Base-by-base conservation (phyloP, 2,329 filamentous ascomycete species). In the Alternaria sp. region DNA sequence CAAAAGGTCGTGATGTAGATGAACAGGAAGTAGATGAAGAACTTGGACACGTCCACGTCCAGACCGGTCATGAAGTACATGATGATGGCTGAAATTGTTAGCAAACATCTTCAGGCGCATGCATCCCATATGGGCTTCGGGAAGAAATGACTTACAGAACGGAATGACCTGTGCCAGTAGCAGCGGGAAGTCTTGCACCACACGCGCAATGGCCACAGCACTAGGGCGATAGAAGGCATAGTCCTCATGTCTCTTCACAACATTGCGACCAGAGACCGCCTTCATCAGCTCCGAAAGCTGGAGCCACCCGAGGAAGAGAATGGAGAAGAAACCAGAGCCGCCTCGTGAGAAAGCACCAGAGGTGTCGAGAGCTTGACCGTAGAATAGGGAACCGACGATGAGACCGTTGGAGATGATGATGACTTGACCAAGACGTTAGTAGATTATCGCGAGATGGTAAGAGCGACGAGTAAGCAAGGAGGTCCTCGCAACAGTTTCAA, bases 371-470 rank as follows among this genome's bases (percentile, higher is more conserved):
- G 86, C 81, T 73, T 89, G 83, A 12, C 88, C 91, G 71, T 93
- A 92, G 80, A 96, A 96, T 17, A 96, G 83, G 3, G 90, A 92
- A 2, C 91, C 90, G 57, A 94, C 89, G 65, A 96, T 92, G 10
- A 96, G 84, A 59, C 81, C 87, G 76, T 92, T 92, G 61, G 90
- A 86, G 61, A 95, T 80, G 71, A 93, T 91, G 75, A 93, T 93
- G 79, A 93, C 49, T 52, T 52, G 49, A 52, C 36, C 8, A 21
- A n/a, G 13, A 25, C 13, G 49, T 44, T 54, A 54, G 52, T 28
- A 40, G 13, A 13, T 36, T 52, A 21, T 11, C 12, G 17, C 17
- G 5, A 51, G 26, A 13, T 51, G 26, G 15, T 32, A 12, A 13
- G 6, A 19, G 47, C 4, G 17, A 21, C 17, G n/a, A 26, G 46